Evolutionary conservation across 2,329 filamentous ascomycete genomes (phyloP).

Genomic region (Geoglossum cookeanum): DNA sequence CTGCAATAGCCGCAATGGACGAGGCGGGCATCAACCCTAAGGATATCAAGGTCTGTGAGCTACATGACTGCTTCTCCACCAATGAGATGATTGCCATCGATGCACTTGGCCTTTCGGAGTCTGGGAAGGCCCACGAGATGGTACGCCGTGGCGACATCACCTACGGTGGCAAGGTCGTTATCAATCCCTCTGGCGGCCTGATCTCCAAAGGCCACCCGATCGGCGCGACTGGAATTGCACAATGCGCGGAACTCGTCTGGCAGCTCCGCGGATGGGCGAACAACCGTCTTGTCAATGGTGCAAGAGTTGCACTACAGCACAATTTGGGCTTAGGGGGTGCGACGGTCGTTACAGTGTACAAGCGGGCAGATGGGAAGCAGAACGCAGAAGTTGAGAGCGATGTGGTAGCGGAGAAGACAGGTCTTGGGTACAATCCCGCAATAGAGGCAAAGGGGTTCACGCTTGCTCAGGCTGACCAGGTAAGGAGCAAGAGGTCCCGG

Average conservation of each 20-base stretch:
- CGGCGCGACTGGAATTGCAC: slow-evolving; percentile 82
- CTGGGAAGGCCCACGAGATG: slow-evolving; percentile 79
- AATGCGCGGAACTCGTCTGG: slow-evolving; percentile 91
- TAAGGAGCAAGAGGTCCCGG: slow-evolving; percentile 47
- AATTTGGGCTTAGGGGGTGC: slow-evolving; percentile 86
- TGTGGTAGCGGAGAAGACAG: slow-evolving; percentile 44
- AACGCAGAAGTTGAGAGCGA: slow-evolving; percentile 41
- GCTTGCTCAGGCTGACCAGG: slow-evolving; percentile 46
- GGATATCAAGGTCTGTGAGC: slow-evolving; percentile 69
- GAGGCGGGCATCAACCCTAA: slow-evolving; percentile 49
- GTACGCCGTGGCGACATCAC: slow-evolving; percentile 78
- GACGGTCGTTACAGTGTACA: slow-evolving; percentile 77
- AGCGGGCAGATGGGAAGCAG: slow-evolving; percentile 55
- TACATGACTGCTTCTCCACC: slow-evolving; percentile 92
- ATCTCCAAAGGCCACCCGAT: slow-evolving; percentile 94
- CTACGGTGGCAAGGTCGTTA: slow-evolving; percentile 61
- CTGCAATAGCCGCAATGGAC: slow-evolving; percentile 46
- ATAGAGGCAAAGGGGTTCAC: slow-evolving; percentile 81
- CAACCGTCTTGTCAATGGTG: slow-evolving; percentile 54
- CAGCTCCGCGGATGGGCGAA: slow-evolving; percentile 92
- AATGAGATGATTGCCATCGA: slow-evolving; percentile 90
- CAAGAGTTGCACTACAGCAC: slow-evolving; percentile 65
- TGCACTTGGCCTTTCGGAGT: slow-evolving; percentile 57
- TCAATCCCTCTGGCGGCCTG: slow-evolving; percentile 86
- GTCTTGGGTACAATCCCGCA: slow-evolving; percentile 80